Evolutionary conservation across 2,329 filamentous ascomycete genomes (phyloP).

Genomic region (Thielaviopsis ethacetica): DNA sequence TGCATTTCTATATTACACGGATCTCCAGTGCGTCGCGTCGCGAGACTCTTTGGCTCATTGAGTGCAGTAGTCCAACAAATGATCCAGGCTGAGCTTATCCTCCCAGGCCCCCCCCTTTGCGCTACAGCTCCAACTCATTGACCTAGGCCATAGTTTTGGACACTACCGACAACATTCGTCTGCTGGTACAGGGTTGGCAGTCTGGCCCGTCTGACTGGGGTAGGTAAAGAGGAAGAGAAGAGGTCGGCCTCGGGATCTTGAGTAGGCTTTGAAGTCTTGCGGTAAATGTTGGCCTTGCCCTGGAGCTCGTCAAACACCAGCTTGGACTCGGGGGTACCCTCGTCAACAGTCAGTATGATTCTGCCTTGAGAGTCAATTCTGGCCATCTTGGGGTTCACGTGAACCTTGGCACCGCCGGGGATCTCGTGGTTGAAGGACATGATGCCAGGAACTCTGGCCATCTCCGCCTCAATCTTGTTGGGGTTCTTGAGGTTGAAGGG

Average conservation of each 20-base stretch:
- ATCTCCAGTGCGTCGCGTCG: not conserved
- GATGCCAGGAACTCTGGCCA: constrained; percentile 12
- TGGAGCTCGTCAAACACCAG: constrained; percentile 31
- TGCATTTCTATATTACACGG: constrained; percentile 11
- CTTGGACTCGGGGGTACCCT: constrained; percentile 22
- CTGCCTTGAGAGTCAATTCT: constrained; percentile 33
- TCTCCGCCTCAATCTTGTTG: constrained; percentile 8
- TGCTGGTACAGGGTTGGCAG: constrained; percentile 2
- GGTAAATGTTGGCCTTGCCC: constrained; percentile 21
- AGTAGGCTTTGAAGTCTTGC: constrained; percentile 11
- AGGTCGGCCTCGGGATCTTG: not conserved
- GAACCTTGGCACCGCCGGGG: constrained; percentile 38
- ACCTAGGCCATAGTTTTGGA: constrained; percentile 23
- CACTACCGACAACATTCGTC: constrained; percentile 19
- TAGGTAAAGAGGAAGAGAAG: not conserved
- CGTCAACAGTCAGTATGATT: constrained; percentile 28
- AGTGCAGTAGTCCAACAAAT: not conserved
- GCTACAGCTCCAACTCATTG: constrained; percentile 2
- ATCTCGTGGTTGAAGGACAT: constrained; percentile 28
- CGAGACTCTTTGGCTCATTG: not conserved
- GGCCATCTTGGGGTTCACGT: constrained; percentile 28
- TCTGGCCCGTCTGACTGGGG: not conserved
- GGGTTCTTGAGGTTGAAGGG: constrained; percentile 22
- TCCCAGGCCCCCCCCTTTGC: not conserved
- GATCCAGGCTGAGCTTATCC: not conserved